These are phyloP conservation scores for Petunia axillaris DNA, from an alignment of 257 asterid species.

Conservation along the genomic window DNA sequence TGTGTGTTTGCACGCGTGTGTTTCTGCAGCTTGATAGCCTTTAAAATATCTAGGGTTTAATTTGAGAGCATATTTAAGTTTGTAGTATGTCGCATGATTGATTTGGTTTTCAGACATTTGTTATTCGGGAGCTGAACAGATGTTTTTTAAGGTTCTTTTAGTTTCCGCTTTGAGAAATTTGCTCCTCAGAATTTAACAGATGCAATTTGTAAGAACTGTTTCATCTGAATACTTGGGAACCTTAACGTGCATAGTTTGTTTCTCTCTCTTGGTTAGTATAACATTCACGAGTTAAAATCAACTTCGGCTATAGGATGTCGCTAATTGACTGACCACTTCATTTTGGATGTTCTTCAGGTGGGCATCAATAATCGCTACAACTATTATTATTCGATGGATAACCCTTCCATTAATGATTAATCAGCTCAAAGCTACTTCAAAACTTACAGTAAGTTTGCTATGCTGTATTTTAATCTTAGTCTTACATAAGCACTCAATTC, in stretches of 20 bases:
- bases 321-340: slow-evolving; percentile 7
- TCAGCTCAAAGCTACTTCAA: slow-evolving; percentile 78
- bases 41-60: neutral
- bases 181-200: neutral
- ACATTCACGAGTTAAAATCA: slow-evolving; percentile 2
- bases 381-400: slow-evolving; percentile 61
- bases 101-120: neutral
- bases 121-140: neutral
- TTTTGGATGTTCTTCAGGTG: slow-evolving; percentile 60
- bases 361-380: slow-evolving; percentile 69
- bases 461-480: neutral
- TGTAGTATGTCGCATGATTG: neutral
- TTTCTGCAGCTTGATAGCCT: neutral
- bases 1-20: neutral
- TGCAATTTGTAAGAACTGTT: neutral
- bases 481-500: neutral
- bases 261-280: slow-evolving; percentile 6
- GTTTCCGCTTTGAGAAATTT: neutral
- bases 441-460: slow-evolving; percentile 62
- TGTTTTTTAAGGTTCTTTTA: neutral
- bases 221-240: neutral
- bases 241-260: neutral
- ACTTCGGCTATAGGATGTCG: neutral
- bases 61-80: neutral
- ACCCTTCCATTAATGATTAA: slow-evolving; percentile 70